A percentile compares a stretch with the other conserved stretches of the same genome.
Conservation (phyloP, 768 basidiomycete genomes). For the Ramaria rubella region DNA sequence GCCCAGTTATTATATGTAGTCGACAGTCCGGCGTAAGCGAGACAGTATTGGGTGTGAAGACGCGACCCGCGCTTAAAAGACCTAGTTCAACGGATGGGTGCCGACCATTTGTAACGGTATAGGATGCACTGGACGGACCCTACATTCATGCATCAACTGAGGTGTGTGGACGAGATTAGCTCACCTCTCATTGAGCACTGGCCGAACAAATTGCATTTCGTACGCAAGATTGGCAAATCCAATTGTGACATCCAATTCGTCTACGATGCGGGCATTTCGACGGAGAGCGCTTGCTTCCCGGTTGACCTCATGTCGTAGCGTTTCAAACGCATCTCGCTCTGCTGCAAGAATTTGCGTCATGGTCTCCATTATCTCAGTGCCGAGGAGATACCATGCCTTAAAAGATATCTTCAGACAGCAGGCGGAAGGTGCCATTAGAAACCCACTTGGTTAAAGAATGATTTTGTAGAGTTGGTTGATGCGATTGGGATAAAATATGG, state of each 20-base stretch:
- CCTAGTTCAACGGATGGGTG: conserved; percentile 93
- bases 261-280: conserved; percentile 68
- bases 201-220: conserved; percentile 72
- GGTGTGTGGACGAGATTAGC: conserved; percentile 24
- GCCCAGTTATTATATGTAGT: conserved; percentile 85
- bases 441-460: conserved; percentile 59
- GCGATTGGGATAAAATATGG: conserved; percentile 51
- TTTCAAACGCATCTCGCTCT: conserved; percentile 71
- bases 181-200: conserved; percentile 64
- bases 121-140: conserved; percentile 37
- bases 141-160: too few relatives aligned
- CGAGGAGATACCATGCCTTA: conserved; percentile 72
- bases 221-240: conserved; percentile 75
- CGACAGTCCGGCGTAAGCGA: conserved; percentile 51
- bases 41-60: conserved; percentile 82
- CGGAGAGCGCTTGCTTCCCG: conserved; percentile 49
- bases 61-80: conserved; percentile 61
- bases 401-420: not conserved
- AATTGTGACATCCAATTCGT: conserved; percentile 81
- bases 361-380: conserved; percentile 56
- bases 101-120: conserved; percentile 70
- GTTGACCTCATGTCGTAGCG: conserved; percentile 63
- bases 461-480: conserved; percentile 58
- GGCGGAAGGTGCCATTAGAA: not conserved
- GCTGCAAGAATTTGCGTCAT: conserved; percentile 43